Conservation (phyloP, 495 filamentous ascomycete genomes). For the Aspergillus steynii region DNA sequence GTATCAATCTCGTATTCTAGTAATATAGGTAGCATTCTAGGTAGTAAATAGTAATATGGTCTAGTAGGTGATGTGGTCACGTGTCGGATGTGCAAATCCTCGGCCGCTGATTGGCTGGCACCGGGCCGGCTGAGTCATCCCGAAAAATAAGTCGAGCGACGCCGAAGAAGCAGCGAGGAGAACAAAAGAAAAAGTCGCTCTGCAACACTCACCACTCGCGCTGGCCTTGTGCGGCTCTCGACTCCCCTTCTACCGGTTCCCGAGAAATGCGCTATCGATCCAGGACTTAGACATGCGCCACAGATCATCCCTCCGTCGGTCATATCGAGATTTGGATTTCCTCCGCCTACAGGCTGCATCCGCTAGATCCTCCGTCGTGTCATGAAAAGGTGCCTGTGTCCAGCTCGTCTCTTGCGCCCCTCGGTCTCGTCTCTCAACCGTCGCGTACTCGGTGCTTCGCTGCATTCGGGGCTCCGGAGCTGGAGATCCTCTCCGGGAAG, state of each 20-base stretch:
- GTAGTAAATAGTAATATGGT: too few relatives aligned
- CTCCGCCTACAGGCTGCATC: slow-evolving; percentile 31
- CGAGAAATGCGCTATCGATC: slow-evolving; percentile 25
- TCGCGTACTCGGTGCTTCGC: slow-evolving; percentile 1
- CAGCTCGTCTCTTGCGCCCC: slow-evolving; percentile 30
- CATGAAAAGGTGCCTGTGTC: slow-evolving; percentile 46
- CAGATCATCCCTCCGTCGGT: slow-evolving; percentile 26
- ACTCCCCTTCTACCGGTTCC: not conserved
- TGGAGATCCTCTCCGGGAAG: slow-evolving; percentile 12
- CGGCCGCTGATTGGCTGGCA: slow-evolving; percentile 17
- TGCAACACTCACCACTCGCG: not conserved
- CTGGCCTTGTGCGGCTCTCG: not conserved
- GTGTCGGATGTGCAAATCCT: slow-evolving; percentile 13
- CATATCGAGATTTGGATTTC: slow-evolving; percentile 38
- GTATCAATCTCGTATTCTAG: too few relatives aligned
- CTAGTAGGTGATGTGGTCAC: not conserved
- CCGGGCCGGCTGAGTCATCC: slow-evolving; percentile 23
- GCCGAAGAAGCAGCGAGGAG: not conserved
- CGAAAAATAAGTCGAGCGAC: not conserved
- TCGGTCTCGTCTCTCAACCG: slow-evolving; percentile 6
- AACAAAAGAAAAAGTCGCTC: not conserved
- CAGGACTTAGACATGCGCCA: slow-evolving; percentile 41
- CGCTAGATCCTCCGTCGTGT: slow-evolving; percentile 34
- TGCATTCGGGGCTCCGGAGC: slow-evolving; percentile 7
- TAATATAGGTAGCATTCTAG: too few relatives aligned